Base-by-base conservation (phyloP, 257 asterid species). In the Solanum lycopersicoides region DNA sequence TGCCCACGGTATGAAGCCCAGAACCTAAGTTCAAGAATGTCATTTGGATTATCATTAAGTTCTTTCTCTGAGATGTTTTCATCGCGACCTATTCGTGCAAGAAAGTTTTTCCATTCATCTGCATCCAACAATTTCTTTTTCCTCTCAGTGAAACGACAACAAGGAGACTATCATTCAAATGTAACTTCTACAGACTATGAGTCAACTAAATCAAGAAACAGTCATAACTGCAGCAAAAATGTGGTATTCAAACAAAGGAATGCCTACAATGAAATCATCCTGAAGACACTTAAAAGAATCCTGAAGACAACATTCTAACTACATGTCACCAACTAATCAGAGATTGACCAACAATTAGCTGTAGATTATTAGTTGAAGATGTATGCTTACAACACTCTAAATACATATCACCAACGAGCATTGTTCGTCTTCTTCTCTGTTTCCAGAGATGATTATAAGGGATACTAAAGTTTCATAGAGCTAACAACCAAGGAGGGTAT, bases 1-100 rank as follows among this genome's bases (percentile, higher is more conserved):
- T 97, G 99, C 85, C 98, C 99, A 82, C 99, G 94, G 88, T 95
- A 97, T 63, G 99, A 97, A 82, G 99, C 99, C 99, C 99, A 97
- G 90, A 95, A 95, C 86, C 98, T 94, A 86, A 97, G 93, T 89
- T 97, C 99, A 90, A 95, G 98, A 88, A 95, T 95, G 88, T 97
- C 98, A 87, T 86, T 92, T 71, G 98, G 95, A 91, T 94, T 92
- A 92, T 95, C 97, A 87, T 91, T 87, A 85, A 95, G 98, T 77
- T 95, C 99, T 69, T 77, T 84, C 87, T 95, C 99, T 41, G 98
- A 91, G 86, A 97, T 45, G 88, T 91, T 91, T 91, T 95, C 99
- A 65, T 95, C 96, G 86, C 97, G 99, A 76, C 98, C 98, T 85
- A 97, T 95, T 87, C 99, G 95, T 87, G 96, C 92, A 89, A 97